Conservation (phyloP, 768 basidiomycete genomes). For the Trametes sanguinea region DNA sequence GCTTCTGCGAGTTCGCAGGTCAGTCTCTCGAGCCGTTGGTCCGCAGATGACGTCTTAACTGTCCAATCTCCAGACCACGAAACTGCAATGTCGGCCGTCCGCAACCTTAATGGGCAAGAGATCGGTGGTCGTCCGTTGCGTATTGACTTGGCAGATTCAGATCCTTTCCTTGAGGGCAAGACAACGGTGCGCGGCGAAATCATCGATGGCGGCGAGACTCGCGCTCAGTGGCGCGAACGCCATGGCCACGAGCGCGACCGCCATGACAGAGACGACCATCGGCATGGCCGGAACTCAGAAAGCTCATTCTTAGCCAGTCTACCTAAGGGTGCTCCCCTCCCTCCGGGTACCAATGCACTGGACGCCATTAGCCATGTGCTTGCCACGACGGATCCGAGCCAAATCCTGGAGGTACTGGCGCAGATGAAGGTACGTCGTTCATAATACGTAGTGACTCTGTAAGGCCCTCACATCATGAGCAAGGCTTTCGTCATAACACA, state of each 20-base stretch:
- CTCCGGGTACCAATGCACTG: slow-evolving; percentile 67
- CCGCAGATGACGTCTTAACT: not conserved
- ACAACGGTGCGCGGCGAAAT: slow-evolving; percentile 85
- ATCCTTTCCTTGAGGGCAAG: slow-evolving; percentile 89
- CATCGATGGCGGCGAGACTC: slow-evolving; percentile 66
- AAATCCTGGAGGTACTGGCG: slow-evolving; percentile 91
- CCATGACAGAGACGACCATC: slow-evolving; percentile 24
- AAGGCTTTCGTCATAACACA: slow-evolving; percentile 92
- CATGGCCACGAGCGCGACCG: slow-evolving; percentile 36
- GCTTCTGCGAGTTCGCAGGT: slow-evolving; percentile 93
- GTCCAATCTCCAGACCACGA: slow-evolving; percentile 70
- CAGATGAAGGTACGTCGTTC: slow-evolving; percentile 86
- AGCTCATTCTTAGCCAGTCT: slow-evolving; percentile 61
- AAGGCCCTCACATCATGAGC: not conserved
- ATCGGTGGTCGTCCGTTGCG: slow-evolving; percentile 91
- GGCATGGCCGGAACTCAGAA: slow-evolving; percentile 14
- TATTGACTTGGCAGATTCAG: slow-evolving; percentile 93
- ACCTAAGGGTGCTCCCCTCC: slow-evolving; percentile 75
- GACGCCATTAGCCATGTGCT: slow-evolving; percentile 87
- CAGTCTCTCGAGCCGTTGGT: slow-evolving; percentile 32
- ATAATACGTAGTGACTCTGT: not conserved
- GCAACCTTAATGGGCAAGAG: slow-evolving; percentile 91
- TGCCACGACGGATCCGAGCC: slow-evolving; percentile 78
- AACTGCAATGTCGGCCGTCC: slow-evolving; percentile 91
- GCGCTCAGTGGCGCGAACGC: slow-evolving; percentile 55